Conservation (phyloP, 331 rosid genomes). For the Cydonia oblonga region DNA sequence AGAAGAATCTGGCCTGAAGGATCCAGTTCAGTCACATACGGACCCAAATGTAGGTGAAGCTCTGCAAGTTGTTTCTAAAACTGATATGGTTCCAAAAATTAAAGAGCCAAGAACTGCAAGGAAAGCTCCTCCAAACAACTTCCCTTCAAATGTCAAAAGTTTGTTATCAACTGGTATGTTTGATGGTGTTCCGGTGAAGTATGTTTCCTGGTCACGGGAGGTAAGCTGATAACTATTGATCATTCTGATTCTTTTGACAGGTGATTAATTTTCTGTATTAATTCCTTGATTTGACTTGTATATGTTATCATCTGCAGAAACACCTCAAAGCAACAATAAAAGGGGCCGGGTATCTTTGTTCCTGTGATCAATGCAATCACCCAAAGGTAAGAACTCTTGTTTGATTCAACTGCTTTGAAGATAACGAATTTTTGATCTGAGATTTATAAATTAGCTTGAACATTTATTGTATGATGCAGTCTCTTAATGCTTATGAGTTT, state of each 20-base stretch:
- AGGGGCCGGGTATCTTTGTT: conserved; percentile 89
- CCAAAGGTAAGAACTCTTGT: conserved; percentile 49
- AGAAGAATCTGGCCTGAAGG: conserved; percentile 44
- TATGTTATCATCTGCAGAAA: conserved; percentile 42
- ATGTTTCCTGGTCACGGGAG: conserved; percentile 91
- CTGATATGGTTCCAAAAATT: conserved; percentile 31
- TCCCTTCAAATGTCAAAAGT: conserved; percentile 95
- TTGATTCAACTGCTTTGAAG: neutral
- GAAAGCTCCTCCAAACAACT: conserved; percentile 74
- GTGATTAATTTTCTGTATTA: neutral
- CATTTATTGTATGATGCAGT: conserved; percentile 40
- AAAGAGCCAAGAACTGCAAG: conserved; percentile 57
- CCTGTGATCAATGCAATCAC: conserved; percentile 56
- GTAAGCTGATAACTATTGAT: conserved; percentile 26
- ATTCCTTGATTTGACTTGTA: neutral
- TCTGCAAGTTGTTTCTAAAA: conserved; percentile 29
- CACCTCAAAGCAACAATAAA: conserved; percentile 60
- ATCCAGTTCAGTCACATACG: conserved; percentile 29
- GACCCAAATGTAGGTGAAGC: conserved; percentile 35
- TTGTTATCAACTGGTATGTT: conserved; percentile 87
- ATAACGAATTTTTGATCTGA: neutral
- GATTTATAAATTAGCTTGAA: conserved; percentile 12
- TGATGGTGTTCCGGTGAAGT: conserved; percentile 83
- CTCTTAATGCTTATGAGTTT: conserved; percentile 88
- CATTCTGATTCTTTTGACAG: conserved; percentile 19